Conservation (phyloP, 2,329 filamentous ascomycete species). For the Trichoderma atrobrunneum region DNA sequence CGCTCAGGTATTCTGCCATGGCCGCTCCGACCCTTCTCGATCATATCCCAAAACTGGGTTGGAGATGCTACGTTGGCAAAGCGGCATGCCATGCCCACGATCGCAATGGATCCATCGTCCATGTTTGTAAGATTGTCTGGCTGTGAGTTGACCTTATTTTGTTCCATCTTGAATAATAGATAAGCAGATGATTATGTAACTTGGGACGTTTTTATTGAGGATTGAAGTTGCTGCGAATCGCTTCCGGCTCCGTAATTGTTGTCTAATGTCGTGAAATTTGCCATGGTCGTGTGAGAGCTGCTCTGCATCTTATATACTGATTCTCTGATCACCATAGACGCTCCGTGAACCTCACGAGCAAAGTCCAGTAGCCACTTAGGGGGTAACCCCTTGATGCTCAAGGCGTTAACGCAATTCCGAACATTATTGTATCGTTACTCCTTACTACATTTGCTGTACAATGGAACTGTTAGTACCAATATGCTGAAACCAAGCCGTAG, state of each 20-base stretch:
- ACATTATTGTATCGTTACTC: background rate
- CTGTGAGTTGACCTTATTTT: background rate
- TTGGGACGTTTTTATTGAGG: background rate
- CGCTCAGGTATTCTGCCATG: background rate
- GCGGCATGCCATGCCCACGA: background rate
- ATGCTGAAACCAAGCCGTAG: background rate
- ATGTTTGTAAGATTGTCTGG: background rate
- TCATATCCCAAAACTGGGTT: background rate
- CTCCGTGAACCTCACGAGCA: background rate
- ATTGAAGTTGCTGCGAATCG: background rate
- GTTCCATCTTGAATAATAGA: background rate
- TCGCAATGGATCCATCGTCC: background rate
- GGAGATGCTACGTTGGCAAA: background rate
- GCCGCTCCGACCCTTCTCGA: background rate
- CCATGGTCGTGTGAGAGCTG: background rate
- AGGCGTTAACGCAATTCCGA: background rate
- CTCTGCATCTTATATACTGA: background rate
- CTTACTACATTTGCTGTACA: background rate
- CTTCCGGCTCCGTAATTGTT: background rate
- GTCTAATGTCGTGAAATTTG: background rate
- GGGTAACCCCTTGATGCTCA: background rate
- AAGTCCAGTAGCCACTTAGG: background rate
- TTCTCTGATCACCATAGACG: background rate
- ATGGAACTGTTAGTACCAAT: background rate
- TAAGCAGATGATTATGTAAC: background rate